Percentiles rank a stretch among this genome's conserved stretches.
These are phyloP conservation scores for Cajanus cajan DNA, from an alignment of 306 rosid species.

Conservation along the genomic window DNA sequence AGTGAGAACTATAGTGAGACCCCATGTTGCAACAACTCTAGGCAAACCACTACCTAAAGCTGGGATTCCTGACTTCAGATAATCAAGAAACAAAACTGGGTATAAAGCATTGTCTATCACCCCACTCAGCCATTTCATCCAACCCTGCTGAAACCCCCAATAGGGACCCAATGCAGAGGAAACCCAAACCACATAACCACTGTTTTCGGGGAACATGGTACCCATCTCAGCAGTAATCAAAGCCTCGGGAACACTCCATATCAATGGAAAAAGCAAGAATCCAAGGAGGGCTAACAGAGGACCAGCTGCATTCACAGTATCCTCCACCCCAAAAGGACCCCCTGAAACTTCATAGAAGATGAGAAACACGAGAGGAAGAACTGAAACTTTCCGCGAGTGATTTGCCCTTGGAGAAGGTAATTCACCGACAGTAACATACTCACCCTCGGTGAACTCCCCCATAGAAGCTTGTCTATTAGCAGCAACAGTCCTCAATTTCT, in stretches of 20 bases:
- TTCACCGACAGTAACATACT: constrained; percentile 51
- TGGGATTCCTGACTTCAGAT: constrained; percentile 71
- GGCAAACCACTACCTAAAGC: constrained; percentile 68
- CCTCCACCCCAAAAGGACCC: constrained; percentile 92
- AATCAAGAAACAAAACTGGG: constrained; percentile 85
- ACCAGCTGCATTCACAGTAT: constrained; percentile 84
- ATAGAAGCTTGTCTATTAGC: constrained; percentile 48
- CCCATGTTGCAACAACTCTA: constrained; percentile 57
- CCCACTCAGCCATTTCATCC: constrained; percentile 98
- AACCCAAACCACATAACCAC: constrained; percentile 95
- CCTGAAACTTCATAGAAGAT: constrained; percentile 98
- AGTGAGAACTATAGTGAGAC: constrained; percentile 69
- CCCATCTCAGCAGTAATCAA: constrained; percentile 93
- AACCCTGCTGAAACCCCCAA: constrained; percentile 97
- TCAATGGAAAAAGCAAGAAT: constrained; percentile 73
- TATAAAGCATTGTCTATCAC: constrained; percentile 92
- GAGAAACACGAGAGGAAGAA: constrained; percentile 81
- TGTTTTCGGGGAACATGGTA: constrained; percentile 92
- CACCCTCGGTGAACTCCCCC: constrained; percentile 48
- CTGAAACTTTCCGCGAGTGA: constrained; percentile 60
- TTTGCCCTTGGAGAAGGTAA: constrained; percentile 41
- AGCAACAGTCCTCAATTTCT: constrained; percentile 53
- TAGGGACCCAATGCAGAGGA: constrained; percentile 85
- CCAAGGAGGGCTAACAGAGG: constrained; percentile 85
- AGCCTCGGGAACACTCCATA: constrained; percentile 97